A percentile compares a stretch with the other conserved stretches of the same genome.
phyloP scores from a whole-genome alignment of 2,329 filamentous ascomycete species.

The Fusarium domesticum region DNA sequence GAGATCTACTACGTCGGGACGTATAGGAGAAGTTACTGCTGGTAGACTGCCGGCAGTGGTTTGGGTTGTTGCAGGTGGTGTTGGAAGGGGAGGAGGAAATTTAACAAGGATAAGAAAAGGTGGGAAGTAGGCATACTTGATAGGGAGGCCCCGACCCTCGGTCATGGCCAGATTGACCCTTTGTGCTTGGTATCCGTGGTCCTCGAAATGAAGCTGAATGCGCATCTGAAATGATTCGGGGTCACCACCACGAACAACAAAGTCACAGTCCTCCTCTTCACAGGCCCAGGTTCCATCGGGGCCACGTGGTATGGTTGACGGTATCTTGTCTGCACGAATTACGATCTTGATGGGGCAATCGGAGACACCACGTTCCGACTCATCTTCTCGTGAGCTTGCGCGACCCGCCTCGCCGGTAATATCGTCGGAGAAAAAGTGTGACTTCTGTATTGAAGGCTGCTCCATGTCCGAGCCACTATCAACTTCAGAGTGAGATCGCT shows the following conservation, averaged over 20 bases:
- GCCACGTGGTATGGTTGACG: conserved; percentile 48
- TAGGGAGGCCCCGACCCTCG: conserved; percentile 54
- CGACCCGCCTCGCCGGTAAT: conserved; percentile 31
- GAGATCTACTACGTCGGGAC: neutral
- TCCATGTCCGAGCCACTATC: conserved; percentile 40
- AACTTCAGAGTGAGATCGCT: conserved; percentile 41
- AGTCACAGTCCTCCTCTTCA: conserved; percentile 60
- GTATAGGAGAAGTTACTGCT: conserved; percentile 5
- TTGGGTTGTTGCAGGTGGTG: neutral
- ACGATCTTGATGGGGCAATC: conserved; percentile 41
- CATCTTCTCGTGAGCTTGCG: conserved; percentile 20
- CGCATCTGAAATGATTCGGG: conserved; percentile 51
- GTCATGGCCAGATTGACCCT: conserved; percentile 53
- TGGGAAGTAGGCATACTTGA: conserved; percentile 50
- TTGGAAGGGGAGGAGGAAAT: conserved; percentile 10
- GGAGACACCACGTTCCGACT: conserved; percentile 8
- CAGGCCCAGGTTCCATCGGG: conserved; percentile 66
- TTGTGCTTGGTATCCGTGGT: conserved; percentile 56
- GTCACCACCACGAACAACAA: conserved; percentile 62
- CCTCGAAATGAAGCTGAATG: conserved; percentile 58
- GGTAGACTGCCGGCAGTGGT: conserved; percentile 1
- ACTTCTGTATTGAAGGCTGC: conserved; percentile 35
- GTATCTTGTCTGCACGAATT: conserved; percentile 49
- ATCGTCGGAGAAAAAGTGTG: conserved; percentile 35
- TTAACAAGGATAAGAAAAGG: conserved; percentile 35